Evolutionary conservation across 176 grass and related monocot genomes (phyloP), one percentile per base, ranked within the genome.

Genomic region (Chrysopogon serrulatus): DNA sequence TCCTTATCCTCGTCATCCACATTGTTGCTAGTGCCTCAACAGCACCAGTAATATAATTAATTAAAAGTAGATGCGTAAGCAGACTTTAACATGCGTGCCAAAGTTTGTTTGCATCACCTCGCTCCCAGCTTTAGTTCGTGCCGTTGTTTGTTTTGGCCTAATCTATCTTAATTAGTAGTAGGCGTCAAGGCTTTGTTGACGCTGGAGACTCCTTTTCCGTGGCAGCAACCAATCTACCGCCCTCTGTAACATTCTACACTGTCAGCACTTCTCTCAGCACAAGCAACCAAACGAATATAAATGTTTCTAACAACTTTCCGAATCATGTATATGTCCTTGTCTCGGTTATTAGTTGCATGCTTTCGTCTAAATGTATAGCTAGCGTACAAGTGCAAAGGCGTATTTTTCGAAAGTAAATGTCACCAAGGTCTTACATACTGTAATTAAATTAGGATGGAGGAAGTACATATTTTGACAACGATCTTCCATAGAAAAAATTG

Each of bases 61-160:
- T 33, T 2, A 1, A 69, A 82, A 84, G 54, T 39, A 30, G 35
- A 27, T 93, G 82, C 91, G 81, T 90, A 85, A 79, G 83, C 88
- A 40, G 68, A 83, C 84, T 91, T 84, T 91, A 74, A 42, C 83
- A 74, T 88, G 72, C 85, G 93, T 87, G 82, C 70, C 88, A 95
- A 88, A 88, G 79, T 78, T 90, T 77, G 82, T 87, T 68, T 64
- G 74, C 74, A 79, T 90, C 80, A 79, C 80, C 53, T 28, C 15
- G 16, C 13, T 15, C 4, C 84, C 88, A 87, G 53, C 67, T 87
- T 68, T 48, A 10, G 15, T 47, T 74, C 79, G 56, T 39, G 56
- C 80, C 83, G 26, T 40, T 87, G 16, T 78, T n/a, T 82, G 19
- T 54, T 56, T 59, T 66, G 37, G 23, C 37, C 65, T 74, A 80